A percentile compares a stretch with the other conserved stretches of the same genome.
Conservation (phyloP, 208 protist genomes). For the Crithidia expoeki region DNA sequence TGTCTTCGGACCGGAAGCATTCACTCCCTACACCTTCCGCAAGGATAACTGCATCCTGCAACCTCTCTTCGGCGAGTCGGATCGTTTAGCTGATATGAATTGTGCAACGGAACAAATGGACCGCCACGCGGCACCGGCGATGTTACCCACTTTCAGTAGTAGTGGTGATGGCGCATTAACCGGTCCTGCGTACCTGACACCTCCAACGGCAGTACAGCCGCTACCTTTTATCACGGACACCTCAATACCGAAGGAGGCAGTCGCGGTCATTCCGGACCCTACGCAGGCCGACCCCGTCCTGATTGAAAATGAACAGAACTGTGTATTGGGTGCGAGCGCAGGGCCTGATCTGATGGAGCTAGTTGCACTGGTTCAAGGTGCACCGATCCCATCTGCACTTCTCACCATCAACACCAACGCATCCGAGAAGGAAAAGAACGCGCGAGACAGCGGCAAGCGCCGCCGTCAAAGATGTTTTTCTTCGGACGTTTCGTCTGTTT, state of each 20-base stretch:
- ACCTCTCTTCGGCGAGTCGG: constrained; percentile 11
- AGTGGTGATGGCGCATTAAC: no score
- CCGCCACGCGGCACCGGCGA: background rate
- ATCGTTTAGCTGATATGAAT: background rate
- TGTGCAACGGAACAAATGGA: background rate
- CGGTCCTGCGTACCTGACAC: constrained; percentile 3
- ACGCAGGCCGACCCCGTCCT: constrained; percentile 15
- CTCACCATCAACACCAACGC: no score
- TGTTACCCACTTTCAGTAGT: background rate
- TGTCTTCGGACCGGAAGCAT: constrained; percentile 68
- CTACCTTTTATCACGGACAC: constrained; percentile 28
- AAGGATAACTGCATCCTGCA: constrained; percentile 34
- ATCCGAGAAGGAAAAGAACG: no score
- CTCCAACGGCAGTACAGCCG: background rate
- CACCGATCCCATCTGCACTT: constrained; percentile 4
- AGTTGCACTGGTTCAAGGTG: constrained; percentile 23
- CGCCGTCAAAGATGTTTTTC: no score
- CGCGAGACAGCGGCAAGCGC: no score
- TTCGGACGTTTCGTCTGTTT: no score
- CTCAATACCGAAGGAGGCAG: background rate
- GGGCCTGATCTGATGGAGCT: constrained; percentile 19
- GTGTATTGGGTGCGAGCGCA: background rate
- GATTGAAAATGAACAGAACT: background rate
- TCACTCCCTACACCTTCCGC: constrained; percentile 48
- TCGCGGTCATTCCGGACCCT: background rate